phyloP scores from a whole-genome alignment of 768 basidiomycete genomes.

The Psilocybe sp. region DNA sequence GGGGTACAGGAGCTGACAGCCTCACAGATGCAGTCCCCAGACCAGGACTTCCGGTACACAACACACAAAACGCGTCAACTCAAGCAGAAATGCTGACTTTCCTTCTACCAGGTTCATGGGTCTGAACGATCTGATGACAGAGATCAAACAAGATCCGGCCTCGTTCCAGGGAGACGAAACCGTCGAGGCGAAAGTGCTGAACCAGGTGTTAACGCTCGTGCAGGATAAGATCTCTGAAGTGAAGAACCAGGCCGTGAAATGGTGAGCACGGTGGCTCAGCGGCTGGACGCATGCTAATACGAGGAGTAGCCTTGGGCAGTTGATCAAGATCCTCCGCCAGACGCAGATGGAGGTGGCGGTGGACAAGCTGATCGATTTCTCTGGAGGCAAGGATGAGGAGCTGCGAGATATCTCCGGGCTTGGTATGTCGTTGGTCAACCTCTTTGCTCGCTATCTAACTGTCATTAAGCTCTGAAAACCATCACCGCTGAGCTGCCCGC shows the following conservation, averaged over 20 bases:
- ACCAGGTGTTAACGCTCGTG: constrained; percentile 80
- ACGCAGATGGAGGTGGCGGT: constrained; percentile 82
- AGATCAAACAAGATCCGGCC: constrained; percentile 75
- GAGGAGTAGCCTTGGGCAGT: constrained; percentile 68
- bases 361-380: constrained; percentile 85
- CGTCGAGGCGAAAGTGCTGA: constrained; percentile 81
- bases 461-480: constrained; percentile 77
- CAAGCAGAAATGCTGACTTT: neutral
- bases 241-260: constrained; percentile 96
- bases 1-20: neutral
- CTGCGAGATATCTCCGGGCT: constrained; percentile 91
- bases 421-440: constrained; percentile 46
- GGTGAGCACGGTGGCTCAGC: constrained; percentile 44
- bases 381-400: constrained; percentile 86
- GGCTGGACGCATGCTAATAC: neutral
- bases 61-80: constrained; percentile 23
- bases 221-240: constrained; percentile 98
- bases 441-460: neutral
- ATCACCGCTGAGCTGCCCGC: constrained; percentile 88
- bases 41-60: constrained; percentile 83
- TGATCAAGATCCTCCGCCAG: constrained; percentile 88
- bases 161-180: constrained; percentile 83
- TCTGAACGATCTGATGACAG: constrained; percentile 88
- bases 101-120: constrained; percentile 82
- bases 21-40: constrained; percentile 79